Base-by-base conservation (phyloP, 768 basidiomycete genomes). In the Pleurotus tuoliensis region DNA sequence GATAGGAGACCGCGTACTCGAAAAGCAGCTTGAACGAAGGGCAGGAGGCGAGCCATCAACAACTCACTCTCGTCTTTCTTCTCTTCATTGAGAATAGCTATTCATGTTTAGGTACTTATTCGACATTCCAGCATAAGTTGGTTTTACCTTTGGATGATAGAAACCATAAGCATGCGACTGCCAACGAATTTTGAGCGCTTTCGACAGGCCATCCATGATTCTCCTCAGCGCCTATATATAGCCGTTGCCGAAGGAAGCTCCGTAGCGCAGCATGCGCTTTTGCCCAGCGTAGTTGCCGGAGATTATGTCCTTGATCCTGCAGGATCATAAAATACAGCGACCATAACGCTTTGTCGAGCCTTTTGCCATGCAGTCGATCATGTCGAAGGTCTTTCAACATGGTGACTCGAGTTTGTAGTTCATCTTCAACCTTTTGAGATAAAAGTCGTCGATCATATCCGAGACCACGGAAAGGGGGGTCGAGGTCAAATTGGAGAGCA, bases 251-350 rank as follows among this genome's bases (percentile, higher is more conserved):
- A 22, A 84, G 57, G 60, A 74, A 80, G 0, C 45, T 51, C 38
- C 69, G 69, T 13, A 82, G 67, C 56, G 82, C 77, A 0, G 56
- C 37, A 3, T 73, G 72, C 9, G 82, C 63, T 40, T 70, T 71
- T 4, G 80, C 78, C 63, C 73, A 72, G 47, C 72, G 62, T 12
- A 83, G 69, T 58, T 80, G 82, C 49, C 71, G 70, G 39, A 73
- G 61, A 62, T 83, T 84, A 58, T 72, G 76, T 53, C 76, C 78
- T 24, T 82, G 77, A 59, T 86, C 83, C 30, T 83, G 74, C 16
- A 56, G 20, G 41, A 84, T 68, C 81, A 87, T 84, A 37, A 79
- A 64, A 62, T 80, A 84, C 51, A 81, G 75, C 0, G 75, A 75
- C 71, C 80, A 80, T 27, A 87, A 65, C 9, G 76, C 76, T 56